These are phyloP conservation scores for Phytophthora tubulina DNA, from an alignment of 352 stramenopile species.

Conservation along the genomic window DNA sequence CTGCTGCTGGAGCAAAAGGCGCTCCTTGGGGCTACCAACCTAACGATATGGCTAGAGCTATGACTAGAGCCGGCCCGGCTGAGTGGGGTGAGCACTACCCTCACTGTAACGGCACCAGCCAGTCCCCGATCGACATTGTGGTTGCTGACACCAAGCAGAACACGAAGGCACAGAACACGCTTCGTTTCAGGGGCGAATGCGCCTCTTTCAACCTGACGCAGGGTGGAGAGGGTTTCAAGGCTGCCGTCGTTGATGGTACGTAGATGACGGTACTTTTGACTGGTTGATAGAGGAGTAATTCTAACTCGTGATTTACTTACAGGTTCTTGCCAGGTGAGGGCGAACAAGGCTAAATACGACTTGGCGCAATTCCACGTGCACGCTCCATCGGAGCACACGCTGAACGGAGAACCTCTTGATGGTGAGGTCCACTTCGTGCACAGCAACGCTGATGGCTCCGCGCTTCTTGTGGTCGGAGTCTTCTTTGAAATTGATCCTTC, in stretches of 20 bases:
- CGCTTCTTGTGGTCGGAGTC: constrained; percentile 52
- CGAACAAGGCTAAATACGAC: constrained; percentile 26
- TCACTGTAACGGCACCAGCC: constrained; percentile 18
- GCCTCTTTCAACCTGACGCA: constrained; percentile 33
- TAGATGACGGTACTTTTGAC: not conserved
- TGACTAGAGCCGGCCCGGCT: not conserved
- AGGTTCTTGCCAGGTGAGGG: constrained; percentile 27
- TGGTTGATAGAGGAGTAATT: not conserved
- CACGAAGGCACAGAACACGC: constrained; percentile 8
- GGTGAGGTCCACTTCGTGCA: constrained; percentile 66
- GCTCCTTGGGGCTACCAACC: constrained; percentile 27
- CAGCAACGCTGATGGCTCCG: constrained; percentile 29
- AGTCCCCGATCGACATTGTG: constrained; percentile 49
- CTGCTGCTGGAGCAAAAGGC: constrained; percentile 8
- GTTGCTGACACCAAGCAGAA: constrained; percentile 3
- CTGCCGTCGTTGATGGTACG: constrained; percentile 22
- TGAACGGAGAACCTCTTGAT: constrained; percentile 47
- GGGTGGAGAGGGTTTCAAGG: constrained; percentile 30
- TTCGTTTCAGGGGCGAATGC: constrained; percentile 36
- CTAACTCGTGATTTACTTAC: constrained; percentile 5
- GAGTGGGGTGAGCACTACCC: constrained; percentile 23
- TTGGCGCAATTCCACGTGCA: constrained; percentile 57
- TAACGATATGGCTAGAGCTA: constrained; percentile 4
- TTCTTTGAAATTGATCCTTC: constrained; percentile 32
- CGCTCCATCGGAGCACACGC: constrained; percentile 55